Evolutionary conservation across 2,329 filamentous ascomycete genomes (phyloP).

Genomic region (Trichophyton simii): DNA sequence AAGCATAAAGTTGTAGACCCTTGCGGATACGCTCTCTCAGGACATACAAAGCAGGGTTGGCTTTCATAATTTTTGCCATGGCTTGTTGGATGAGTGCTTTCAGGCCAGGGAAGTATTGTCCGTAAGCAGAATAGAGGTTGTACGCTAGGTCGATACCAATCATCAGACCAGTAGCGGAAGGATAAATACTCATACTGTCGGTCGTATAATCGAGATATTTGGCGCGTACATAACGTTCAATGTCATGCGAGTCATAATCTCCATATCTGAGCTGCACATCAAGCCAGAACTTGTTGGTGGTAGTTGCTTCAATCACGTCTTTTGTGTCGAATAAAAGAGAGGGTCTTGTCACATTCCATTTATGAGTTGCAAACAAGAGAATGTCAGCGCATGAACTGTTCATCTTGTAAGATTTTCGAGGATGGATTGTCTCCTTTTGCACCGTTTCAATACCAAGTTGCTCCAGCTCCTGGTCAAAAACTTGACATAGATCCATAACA

Average conservation of each 20-base stretch:
- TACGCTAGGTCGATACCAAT: conserved; percentile 95
- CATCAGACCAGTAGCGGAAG: conserved; percentile 92
- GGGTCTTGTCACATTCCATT: conserved; percentile 94
- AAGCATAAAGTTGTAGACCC: conserved; percentile 93
- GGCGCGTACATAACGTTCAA: conserved; percentile 90
- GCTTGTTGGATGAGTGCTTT: conserved; percentile 94
- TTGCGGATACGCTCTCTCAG: conserved; percentile 95
- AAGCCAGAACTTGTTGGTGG: conserved; percentile 98
- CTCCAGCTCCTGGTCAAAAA: conserved; percentile 94
- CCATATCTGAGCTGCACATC: conserved; percentile 94
- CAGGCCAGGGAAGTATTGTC: conserved; percentile 95
- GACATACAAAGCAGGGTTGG: conserved; percentile 92
- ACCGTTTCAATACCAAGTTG: conserved; percentile 93
- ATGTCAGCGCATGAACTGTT: conserved; percentile 98
- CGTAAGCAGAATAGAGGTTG: conserved; percentile 95
- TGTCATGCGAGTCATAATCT: conserved; percentile 98
- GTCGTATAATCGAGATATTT: conserved; percentile 99
- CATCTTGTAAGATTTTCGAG: conserved; percentile 99
- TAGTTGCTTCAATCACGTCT: conserved; percentile 82
- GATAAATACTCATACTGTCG: conserved; percentile 97
- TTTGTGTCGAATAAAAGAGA: conserved; percentile 93
- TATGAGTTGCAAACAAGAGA: conserved; percentile 89
- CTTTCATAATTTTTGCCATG: conserved; percentile 99
- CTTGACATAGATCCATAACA: conserved; percentile 97
- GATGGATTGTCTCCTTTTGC: conserved; percentile 98